phyloP scores from a whole-genome alignment of 2,329 filamentous ascomycete genomes.

The Aspergillus glaucus region DNA sequence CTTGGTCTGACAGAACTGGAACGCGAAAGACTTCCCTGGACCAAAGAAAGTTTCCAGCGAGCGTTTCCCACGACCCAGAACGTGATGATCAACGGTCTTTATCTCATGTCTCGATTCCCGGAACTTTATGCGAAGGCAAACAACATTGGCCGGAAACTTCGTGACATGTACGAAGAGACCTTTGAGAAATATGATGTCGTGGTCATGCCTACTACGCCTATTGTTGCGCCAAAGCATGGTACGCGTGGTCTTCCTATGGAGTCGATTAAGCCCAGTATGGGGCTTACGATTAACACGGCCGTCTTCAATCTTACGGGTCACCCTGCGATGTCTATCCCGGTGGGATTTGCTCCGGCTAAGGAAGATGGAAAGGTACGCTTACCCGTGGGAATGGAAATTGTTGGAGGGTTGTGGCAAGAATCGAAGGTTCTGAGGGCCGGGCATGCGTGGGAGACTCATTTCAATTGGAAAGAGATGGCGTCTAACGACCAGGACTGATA shows the following conservation, averaged over 20 bases:
- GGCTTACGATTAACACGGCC: slow-evolving; percentile 51
- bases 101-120: slow-evolving; percentile 34
- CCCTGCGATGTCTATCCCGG: slow-evolving; percentile 48
- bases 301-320: slow-evolving; percentile 54
- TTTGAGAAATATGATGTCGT: slow-evolving; percentile 37
- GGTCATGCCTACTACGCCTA: slow-evolving; percentile 33
- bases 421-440: slow-evolving; percentile 18
- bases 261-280: slow-evolving; percentile 37
- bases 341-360: slow-evolving; percentile 38
- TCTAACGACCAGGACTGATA: not conserved
- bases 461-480: slow-evolving; percentile 17
- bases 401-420: slow-evolving; percentile 36
- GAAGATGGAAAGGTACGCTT: slow-evolving; percentile 27
- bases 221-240: slow-evolving; percentile 21
- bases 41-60: slow-evolving; percentile 45
- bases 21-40: slow-evolving; percentile 42
- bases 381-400: slow-evolving; percentile 52
- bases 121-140: slow-evolving; percentile 36
- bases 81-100: slow-evolving; percentile 36
- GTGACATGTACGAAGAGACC: slow-evolving; percentile 34
- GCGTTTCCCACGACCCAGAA: slow-evolving; percentile 41
- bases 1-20: slow-evolving; percentile 49
- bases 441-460: slow-evolving; percentile 19
- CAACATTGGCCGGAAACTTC: slow-evolving; percentile 35
- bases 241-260: slow-evolving; percentile 18